Evolutionary conservation across 1,139 yeast species (phyloP).

Genomic region (Geotrichum candidum): DNA sequence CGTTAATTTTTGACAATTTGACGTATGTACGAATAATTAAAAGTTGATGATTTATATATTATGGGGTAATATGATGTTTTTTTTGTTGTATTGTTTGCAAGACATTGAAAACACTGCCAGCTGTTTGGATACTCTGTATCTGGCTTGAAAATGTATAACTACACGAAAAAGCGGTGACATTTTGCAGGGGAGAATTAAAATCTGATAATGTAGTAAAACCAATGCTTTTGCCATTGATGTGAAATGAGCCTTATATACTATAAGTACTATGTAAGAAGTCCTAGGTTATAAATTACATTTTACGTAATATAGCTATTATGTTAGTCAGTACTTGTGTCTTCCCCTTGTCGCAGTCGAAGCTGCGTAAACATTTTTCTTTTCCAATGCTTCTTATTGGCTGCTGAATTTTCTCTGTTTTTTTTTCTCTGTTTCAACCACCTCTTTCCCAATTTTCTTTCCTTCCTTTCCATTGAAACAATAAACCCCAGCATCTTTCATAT

Average conservation of each 20-base stretch:
- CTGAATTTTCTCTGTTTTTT: conserved; percentile 3
- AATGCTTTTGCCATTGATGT: no score
- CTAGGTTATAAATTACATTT: background rate
- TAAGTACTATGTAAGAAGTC: background rate
- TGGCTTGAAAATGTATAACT: no score
- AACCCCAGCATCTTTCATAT: background rate
- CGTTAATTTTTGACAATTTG: conserved; percentile 51
- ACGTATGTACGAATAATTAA: background rate
- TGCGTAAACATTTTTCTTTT: background rate
- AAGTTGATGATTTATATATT: background rate
- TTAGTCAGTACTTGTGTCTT: background rate
- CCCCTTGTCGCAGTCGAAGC: background rate
- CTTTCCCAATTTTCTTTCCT: background rate
- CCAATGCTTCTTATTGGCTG: conserved; percentile 4
- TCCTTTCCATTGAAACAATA: background rate
- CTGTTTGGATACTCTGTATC: no score
- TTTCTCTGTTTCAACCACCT: conserved; percentile 8
- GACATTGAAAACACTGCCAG: background rate
- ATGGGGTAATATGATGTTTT: background rate
- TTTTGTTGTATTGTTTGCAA: background rate
- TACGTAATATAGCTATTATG: background rate
- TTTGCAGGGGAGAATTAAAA: no score
- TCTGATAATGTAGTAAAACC: no score
- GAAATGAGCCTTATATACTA: no score
- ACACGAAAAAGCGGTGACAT: no score